These are phyloP conservation scores for Carex scoparia DNA, from an alignment of 176 grass and related monocot genomes.

Conservation along the genomic window DNA sequence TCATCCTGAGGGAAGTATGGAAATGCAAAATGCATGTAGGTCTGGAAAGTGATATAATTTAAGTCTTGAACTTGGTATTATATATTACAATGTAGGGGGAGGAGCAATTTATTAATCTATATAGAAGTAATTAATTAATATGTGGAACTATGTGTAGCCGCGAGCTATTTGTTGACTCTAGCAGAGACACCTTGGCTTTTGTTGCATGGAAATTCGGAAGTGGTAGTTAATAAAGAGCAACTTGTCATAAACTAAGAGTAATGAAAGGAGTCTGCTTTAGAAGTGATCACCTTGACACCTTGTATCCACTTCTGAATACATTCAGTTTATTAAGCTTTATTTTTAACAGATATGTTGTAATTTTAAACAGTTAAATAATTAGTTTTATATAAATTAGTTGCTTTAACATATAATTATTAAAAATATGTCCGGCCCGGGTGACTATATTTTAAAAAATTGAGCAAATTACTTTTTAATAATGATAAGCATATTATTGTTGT, in stretches of 20 bases:
- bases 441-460: too few species aligned
- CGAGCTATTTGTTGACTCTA: conserved; percentile 18
- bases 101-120: not conserved
- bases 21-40: conserved; percentile 4
- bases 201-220: conserved; percentile 15
- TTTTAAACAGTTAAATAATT: too few species aligned
- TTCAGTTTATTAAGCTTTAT: too few species aligned
- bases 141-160: conserved; percentile 1
- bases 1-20: not conserved
- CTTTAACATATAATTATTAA: too few species aligned
- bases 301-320: too few species aligned
- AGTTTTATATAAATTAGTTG: too few species aligned
- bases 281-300: too few species aligned
- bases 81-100: not conserved
- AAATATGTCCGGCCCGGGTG: too few species aligned
- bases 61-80: not conserved
- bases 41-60: not conserved
- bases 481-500: too few species aligned
- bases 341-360: too few species aligned
- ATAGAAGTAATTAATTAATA: not conserved
- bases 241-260: conserved; percentile 5
- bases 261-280: too few species aligned
- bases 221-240: conserved; percentile 6
- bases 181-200: conserved; percentile 7
- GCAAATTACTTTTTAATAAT: too few species aligned